Evolutionary conservation across 345 rosid genomes (phyloP).

Genomic region (Eucalyptus pauciflora): DNA sequence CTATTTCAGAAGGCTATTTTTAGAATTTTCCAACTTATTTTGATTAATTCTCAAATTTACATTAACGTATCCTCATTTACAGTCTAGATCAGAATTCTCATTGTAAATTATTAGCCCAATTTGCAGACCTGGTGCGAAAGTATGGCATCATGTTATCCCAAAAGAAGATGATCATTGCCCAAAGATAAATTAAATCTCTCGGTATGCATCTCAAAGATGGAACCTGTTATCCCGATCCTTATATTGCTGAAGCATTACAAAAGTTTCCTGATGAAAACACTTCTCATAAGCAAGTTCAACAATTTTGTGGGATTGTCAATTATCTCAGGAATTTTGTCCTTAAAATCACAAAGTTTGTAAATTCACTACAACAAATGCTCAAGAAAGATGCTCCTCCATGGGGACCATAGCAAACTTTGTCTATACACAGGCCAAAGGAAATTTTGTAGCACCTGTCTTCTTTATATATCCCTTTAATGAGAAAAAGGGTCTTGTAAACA

Average conservation of each 20-base stretch:
- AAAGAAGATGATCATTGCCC: neutral
- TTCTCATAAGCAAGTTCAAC: neutral
- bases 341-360: neutral
- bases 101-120: neutral
- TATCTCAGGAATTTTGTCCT: neutral
- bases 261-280: neutral
- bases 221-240: neutral
- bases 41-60: too few species aligned
- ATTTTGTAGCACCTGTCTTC: neutral
- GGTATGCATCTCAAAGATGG: neutral
- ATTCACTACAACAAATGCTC: neutral
- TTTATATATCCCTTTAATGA: neutral
- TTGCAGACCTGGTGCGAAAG: accelerated
- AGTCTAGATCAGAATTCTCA: too few species aligned
- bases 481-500: neutral
- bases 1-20: too few species aligned
- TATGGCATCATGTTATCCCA: neutral
- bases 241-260: neutral
- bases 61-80: too few species aligned
- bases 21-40: too few species aligned
- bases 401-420: neutral
- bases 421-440: neutral
- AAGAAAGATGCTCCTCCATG: neutral
- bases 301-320: neutral
- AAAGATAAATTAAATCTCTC: neutral